phyloP scores from a whole-genome alignment of 1,139 yeast genomes.

The Suzukiozyma palmioleophila region DNA sequence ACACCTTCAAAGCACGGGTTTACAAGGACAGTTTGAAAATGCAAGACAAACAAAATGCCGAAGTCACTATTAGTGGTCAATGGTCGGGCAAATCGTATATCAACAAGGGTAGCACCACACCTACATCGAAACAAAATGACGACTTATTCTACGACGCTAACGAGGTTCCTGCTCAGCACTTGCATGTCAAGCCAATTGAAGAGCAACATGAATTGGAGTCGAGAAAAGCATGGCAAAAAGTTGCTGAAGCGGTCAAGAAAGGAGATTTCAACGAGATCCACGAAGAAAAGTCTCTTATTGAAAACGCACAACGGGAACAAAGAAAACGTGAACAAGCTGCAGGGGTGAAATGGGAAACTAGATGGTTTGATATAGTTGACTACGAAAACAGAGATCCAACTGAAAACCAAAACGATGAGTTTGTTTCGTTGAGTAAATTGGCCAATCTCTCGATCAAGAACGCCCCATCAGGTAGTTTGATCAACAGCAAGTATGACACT shows the following conservation, averaged over 20 bases:
- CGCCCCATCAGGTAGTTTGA: conserved; percentile 62
- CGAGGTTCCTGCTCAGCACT: conserved; percentile 44
- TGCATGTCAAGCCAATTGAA: conserved; percentile 74
- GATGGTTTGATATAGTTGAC: conserved; percentile 71
- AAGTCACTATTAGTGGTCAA: conserved; percentile 81
- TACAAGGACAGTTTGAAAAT: conserved; percentile 51
- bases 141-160: conserved; percentile 69
- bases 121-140: conserved; percentile 37
- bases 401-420: conserved; percentile 30
- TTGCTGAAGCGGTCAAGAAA: conserved; percentile 77
- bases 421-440: conserved; percentile 47
- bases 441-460: conserved; percentile 58
- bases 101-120: conserved; percentile 37
- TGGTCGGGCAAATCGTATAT: conserved; percentile 78
- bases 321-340: conserved; percentile 65
- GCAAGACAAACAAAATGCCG: conserved; percentile 52
- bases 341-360: conserved; percentile 63
- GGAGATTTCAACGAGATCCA: conserved; percentile 75
- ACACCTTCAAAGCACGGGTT: conserved; percentile 82
- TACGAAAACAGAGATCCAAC: conserved; percentile 22
- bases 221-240: conserved; percentile 81
- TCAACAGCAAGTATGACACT: conserved; percentile 47
- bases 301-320: conserved; percentile 76
- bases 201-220: conserved; percentile 74
- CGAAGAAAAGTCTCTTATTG: conserved; percentile 70